Conservation (phyloP, 306 rosid species). For the Cucumis melo region DNA sequence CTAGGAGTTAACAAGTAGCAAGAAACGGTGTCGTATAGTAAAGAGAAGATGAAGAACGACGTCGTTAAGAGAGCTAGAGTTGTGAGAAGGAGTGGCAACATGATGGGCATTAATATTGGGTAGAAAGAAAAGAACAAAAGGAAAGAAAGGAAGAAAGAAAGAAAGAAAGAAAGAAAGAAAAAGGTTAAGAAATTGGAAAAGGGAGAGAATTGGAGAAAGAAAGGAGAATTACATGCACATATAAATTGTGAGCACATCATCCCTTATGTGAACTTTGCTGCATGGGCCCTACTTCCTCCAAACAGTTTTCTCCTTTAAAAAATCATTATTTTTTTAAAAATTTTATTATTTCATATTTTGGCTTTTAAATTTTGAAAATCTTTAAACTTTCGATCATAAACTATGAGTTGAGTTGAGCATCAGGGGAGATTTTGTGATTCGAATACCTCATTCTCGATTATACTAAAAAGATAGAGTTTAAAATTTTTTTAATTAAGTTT, state of each 20-base stretch:
- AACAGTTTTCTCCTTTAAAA: background rate
- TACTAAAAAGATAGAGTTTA: too few species aligned
- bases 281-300: background rate
- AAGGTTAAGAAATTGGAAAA: too few species aligned
- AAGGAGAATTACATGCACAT: background rate
- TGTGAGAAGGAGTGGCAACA: background rate
- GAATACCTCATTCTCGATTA: too few species aligned
- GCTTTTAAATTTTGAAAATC: too few species aligned
- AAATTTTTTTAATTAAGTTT: too few species aligned
- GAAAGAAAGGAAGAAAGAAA: background rate
- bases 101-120: background rate
- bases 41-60: slow-evolving; percentile 28
- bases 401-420: too few species aligned
- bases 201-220: background rate
- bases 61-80: background rate
- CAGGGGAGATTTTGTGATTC: too few species aligned
- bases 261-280: background rate
- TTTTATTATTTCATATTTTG: too few species aligned
- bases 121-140: background rate
- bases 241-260: background rate
- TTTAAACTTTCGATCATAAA: too few species aligned
- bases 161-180: background rate
- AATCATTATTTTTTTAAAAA: too few species aligned
- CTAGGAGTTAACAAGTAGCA: slow-evolving; percentile 60
- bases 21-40: slow-evolving; percentile 30